Conservation (phyloP, 2,329 filamentous ascomycete genomes). For the Colletotrichum siamense region DNA sequence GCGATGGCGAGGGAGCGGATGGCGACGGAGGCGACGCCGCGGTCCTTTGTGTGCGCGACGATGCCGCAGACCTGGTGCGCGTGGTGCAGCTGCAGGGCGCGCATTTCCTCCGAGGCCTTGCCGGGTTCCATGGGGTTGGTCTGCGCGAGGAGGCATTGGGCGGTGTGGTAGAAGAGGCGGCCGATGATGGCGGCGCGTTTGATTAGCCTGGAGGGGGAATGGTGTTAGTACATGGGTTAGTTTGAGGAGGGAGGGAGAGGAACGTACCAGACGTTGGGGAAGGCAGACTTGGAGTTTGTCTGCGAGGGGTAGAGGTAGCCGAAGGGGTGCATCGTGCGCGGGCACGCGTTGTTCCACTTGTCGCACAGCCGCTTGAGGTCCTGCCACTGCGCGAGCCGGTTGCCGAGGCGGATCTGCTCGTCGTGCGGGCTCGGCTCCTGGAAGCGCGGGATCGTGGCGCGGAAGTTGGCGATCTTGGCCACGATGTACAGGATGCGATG, state of each 20-base stretch:
- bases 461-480: conserved; percentile 86
- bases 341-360: conserved; percentile 79
- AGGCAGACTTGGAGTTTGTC: conserved; percentile 72
- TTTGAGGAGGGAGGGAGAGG: background rate
- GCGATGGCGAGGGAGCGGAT: conserved; percentile 81
- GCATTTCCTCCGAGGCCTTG: conserved; percentile 69
- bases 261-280: conserved; percentile 84
- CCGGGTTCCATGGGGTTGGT: conserved; percentile 73
- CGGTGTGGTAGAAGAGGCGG: conserved; percentile 87
- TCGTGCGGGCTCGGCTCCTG: conserved; percentile 65
- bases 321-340: conserved; percentile 86
- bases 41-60: conserved; percentile 82
- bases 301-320: conserved; percentile 75
- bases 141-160: conserved; percentile 80
- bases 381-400: conserved; percentile 78
- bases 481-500: conserved; percentile 89
- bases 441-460: conserved; percentile 69
- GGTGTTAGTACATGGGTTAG: background rate
- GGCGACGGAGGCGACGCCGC: conserved; percentile 78
- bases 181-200: conserved; percentile 83
- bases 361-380: conserved; percentile 82
- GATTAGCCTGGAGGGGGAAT: conserved; percentile 64
- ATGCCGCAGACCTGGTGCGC: conserved; percentile 90
- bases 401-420: conserved; percentile 67
- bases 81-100: conserved; percentile 72